These are phyloP conservation scores for Esteya vermicola DNA, from an alignment of 2,329 filamentous ascomycete species.

Conservation along the genomic window DNA sequence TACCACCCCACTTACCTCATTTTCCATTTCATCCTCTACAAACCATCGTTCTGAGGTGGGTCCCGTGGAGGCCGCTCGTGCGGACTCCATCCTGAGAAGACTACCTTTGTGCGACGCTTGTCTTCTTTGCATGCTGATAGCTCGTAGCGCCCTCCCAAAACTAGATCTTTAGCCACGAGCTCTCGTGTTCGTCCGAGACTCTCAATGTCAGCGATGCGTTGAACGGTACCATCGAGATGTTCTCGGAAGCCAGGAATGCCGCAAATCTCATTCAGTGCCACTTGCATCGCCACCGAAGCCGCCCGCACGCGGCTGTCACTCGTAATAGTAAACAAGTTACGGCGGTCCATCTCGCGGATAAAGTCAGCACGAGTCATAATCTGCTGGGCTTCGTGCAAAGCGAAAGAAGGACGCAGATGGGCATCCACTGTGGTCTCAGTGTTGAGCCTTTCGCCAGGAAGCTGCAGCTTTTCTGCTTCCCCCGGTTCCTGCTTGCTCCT, in stretches of 20 bases:
- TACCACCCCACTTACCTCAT: background rate
- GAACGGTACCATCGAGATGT: conserved; percentile 66
- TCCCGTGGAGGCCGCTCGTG: conserved; percentile 8
- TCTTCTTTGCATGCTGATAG: conserved; percentile 24
- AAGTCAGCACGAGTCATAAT: conserved; percentile 96
- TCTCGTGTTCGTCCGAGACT: conserved; percentile 87
- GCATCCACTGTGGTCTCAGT: background rate
- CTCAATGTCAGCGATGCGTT: conserved; percentile 86
- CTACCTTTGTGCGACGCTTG: conserved; percentile 4
- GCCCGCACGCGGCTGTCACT: conserved; percentile 75
- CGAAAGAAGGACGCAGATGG: conserved; percentile 62
- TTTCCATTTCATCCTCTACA: background rate
- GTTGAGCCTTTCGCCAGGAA: no score
- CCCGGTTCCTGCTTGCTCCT: background rate
- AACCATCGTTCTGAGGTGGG: conserved; percentile 1
- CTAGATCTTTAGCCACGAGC: conserved; percentile 87
- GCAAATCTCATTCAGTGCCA: conserved; percentile 79
- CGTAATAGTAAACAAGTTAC: conserved; percentile 93
- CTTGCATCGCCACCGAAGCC: conserved; percentile 91
- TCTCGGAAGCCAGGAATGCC: conserved; percentile 62
- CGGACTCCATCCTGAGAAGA: conserved; percentile 11
- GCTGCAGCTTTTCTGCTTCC: no score
- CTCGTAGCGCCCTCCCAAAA: conserved; percentile 68
- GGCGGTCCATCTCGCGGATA: conserved; percentile 79
- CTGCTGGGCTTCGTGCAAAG: conserved; percentile 70